Percentiles rank a stretch among this genome's conserved stretches.
These are phyloP conservation scores for Manihot esculenta DNA, from an alignment of 441 rosid genomes.

Conservation along the genomic window DNA sequence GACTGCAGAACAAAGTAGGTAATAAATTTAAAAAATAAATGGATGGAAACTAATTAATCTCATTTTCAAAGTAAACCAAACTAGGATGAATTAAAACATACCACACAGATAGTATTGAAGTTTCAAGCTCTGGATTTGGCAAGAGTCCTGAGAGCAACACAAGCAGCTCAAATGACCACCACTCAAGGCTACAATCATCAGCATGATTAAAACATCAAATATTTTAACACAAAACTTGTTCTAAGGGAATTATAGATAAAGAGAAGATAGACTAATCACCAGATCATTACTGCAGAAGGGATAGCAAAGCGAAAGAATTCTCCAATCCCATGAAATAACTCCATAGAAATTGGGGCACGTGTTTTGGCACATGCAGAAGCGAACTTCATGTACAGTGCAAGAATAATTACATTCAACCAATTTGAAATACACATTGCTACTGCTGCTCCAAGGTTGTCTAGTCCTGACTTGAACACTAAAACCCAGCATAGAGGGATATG, in stretches of 20 bases:
- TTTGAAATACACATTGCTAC: slow-evolving; percentile 51
- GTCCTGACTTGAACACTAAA: slow-evolving; percentile 52
- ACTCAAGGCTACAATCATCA: slow-evolving; percentile 52
- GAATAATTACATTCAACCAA: slow-evolving; percentile 58
- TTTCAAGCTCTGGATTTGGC: slow-evolving; percentile 72
- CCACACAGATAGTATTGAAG: slow-evolving; percentile 74
- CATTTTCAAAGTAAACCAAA: background rate
- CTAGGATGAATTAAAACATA: slow-evolving; percentile 20
- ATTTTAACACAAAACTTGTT: background rate
- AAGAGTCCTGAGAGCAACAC: slow-evolving; percentile 64
- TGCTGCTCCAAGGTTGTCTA: slow-evolving; percentile 58
- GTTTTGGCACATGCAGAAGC: slow-evolving; percentile 52
- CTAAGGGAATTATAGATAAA: no score
- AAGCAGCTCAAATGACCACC: slow-evolving; percentile 75
- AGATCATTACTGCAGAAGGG: slow-evolving; percentile 76
- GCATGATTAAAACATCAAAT: background rate
- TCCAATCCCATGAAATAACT: slow-evolving; percentile 44
- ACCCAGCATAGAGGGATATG: slow-evolving; percentile 62
- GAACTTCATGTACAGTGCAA: slow-evolving; percentile 51
- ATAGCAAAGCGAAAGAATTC: slow-evolving; percentile 68
- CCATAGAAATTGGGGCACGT: slow-evolving; percentile 42
- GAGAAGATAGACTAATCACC: slow-evolving; percentile 36
- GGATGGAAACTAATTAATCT: no score
- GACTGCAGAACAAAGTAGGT: slow-evolving; percentile 30
- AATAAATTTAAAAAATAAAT: background rate